Base-by-base conservation (phyloP, 306 rosid genomes). In the Cicer judaicum region DNA sequence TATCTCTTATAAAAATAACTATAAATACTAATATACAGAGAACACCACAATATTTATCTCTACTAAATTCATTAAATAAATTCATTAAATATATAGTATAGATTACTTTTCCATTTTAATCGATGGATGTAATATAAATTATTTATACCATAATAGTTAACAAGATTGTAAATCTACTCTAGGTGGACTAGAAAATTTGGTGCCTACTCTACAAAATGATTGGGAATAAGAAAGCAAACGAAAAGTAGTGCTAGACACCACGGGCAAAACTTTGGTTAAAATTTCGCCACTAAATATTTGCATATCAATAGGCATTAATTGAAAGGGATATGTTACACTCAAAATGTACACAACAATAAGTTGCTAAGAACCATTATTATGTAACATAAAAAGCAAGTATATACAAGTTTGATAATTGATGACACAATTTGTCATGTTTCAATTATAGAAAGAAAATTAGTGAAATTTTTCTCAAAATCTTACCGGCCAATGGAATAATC, bases 401-500 rank as follows among this genome's bases (percentile, higher is more conserved):
- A 21, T 39, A 1, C 7, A 63, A 13, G 9, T 34, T 44, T 38
- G 16, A 52, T 7, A 10, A 15, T 52, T 7, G 5, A 52, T 15
- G 10, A 13, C 68, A 81, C 49, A 41, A 60, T 5, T 7, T 64
- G 47, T 10, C 10, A 54, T 65, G 56, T 57, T 67, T 10, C 49
- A 21, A 40, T 74, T 73, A 11, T n/a, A 46, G 19, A 43, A 69
- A 62, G 1, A 53, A 53, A 18, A 18, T 18, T 18, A 18, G 19
- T 18, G 19, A 18, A 18, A 18, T 0, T 18, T 18, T 18, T 18
- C 19, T 0, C 19, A 18, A 18, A 18, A 18, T 18, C 55, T 65
- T 78, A 85, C 85, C 88, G 11, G 63, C 59, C 82, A 75, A 79
- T 43, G 8, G 83, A 64, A 84, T 60, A 46, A 16, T 88, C 80